phyloP scores from a whole-genome alignment of 176 grass and related monocot species.

The maize (Zea mays) region DNA sequence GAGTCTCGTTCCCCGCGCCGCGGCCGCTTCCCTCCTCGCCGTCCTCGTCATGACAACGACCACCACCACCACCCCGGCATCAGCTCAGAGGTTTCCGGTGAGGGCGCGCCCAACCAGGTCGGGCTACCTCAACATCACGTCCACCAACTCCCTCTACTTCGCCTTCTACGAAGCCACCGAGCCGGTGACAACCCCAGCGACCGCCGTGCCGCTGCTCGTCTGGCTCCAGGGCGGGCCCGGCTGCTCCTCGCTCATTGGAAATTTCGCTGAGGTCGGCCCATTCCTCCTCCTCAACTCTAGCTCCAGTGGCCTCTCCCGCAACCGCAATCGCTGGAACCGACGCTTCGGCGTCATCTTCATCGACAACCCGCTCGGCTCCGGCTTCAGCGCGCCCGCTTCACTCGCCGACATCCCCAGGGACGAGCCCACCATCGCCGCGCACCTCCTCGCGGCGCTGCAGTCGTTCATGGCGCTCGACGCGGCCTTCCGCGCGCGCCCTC shows the following conservation, averaged over 20 bases:
- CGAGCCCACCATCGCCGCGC: slow-evolving; percentile 48
- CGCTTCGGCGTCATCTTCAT: slow-evolving; percentile 70
- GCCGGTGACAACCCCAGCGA: slow-evolving; percentile 37
- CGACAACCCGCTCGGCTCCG: slow-evolving; percentile 72
- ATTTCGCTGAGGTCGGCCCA: slow-evolving; percentile 64
- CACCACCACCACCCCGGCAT: neutral
- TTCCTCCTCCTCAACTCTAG: slow-evolving; percentile 38
- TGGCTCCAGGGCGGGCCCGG: slow-evolving; percentile 75
- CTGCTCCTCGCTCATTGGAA: slow-evolving; percentile 63
- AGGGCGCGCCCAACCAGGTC: slow-evolving; percentile 55
- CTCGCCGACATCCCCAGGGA: slow-evolving; percentile 49
- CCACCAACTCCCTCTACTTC: slow-evolving; percentile 43
- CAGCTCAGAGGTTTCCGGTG: slow-evolving; percentile 29
- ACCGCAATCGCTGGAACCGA: slow-evolving; percentile 61
- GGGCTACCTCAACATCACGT: slow-evolving; percentile 48
- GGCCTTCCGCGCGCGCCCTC: slow-evolving; percentile 45
- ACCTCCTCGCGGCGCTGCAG: slow-evolving; percentile 51
- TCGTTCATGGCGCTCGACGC: slow-evolving; percentile 54
- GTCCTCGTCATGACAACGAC: neutral
- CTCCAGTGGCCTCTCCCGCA: slow-evolving; percentile 37
- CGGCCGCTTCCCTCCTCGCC: neutral
- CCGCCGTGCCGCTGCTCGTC: slow-evolving; percentile 51
- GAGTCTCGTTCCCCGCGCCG: slow-evolving; percentile 3
- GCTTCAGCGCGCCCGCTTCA: slow-evolving; percentile 53
- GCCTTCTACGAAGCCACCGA: slow-evolving; percentile 71